Evolutionary conservation across 306 rosid species (phyloP).

Genomic region (Lablab purpureus): DNA sequence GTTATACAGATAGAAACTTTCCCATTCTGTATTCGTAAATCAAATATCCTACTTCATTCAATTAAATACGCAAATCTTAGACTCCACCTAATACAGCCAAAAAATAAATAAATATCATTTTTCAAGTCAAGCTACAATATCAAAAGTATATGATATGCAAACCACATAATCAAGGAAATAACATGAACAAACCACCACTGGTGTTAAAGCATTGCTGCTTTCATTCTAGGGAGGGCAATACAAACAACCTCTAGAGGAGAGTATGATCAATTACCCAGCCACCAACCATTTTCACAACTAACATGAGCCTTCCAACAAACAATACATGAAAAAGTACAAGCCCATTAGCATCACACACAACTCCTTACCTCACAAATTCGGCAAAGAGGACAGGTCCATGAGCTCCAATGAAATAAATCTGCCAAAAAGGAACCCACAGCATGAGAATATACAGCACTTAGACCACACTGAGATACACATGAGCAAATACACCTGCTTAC

Average conservation of each 20-base stretch:
- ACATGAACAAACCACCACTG: neutral
- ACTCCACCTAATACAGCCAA: neutral
- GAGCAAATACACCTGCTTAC: conserved; percentile 50
- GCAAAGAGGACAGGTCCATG: conserved; percentile 59
- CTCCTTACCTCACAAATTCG: conserved; percentile 57
- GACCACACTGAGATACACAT: neutral
- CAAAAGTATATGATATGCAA: neutral
- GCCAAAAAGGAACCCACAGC: conserved; percentile 6
- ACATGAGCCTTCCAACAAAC: neutral
- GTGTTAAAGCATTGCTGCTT: neutral
- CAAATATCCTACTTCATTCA: neutral
- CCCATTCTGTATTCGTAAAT: neutral
- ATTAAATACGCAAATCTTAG: neutral
- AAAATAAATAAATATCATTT: neutral
- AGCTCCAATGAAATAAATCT: conserved; percentile 63
- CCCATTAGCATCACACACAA: conserved; percentile 4
- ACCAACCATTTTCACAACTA: neutral
- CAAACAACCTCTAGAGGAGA: neutral
- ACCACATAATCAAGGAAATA: conserved; percentile 8
- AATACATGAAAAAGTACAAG: conserved; percentile 22
- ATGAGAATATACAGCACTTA: conserved; percentile 31
- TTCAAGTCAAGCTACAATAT: neutral
- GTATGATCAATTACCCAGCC: neutral
- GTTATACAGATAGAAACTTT: neutral
- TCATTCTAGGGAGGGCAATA: neutral